Conservation (phyloP, 106 monocot species). For the Dendrobium huoshanense region DNA sequence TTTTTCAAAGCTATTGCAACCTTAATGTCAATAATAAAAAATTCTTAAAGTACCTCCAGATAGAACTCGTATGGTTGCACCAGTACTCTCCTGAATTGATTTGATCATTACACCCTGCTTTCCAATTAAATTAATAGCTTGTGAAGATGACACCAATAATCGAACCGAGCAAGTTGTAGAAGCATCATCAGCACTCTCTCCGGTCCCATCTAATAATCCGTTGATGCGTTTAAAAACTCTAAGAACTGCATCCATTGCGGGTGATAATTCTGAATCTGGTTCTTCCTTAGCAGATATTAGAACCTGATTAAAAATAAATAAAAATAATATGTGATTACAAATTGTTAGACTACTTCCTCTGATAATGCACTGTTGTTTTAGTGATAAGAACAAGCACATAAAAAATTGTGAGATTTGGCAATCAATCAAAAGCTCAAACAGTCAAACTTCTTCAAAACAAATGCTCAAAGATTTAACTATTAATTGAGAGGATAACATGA, state of each 20-base stretch:
- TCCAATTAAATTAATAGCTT: conserved; percentile 84
- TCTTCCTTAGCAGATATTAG: conserved; percentile 83
- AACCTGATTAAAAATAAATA: conserved; percentile 43
- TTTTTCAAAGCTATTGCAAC: neutral
- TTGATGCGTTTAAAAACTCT: conserved; percentile 70
- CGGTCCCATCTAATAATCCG: conserved; percentile 43
- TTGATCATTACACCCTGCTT: conserved; percentile 75
- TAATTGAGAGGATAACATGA: neutral
- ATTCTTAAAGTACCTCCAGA: conserved; percentile 45
- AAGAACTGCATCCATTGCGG: conserved; percentile 80
- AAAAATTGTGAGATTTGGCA: neutral
- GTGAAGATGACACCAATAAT: conserved; percentile 61
- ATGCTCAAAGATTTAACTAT: neutral
- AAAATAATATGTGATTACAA: neutral
- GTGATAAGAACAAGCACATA: neutral
- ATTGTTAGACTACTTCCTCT: neutral
- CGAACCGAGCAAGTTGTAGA: conserved; percentile 29
- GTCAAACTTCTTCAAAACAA: neutral
- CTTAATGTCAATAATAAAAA: neutral
- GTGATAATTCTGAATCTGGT: conserved; percentile 55
- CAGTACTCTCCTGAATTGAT: conserved; percentile 73
- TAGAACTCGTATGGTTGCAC: conserved; percentile 58
- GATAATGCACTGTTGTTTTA: neutral
- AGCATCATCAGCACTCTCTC: conserved; percentile 20
- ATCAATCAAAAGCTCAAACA: neutral